Base-by-base conservation (phyloP, 169 alveolate genomes). In the Plasmodium cynomolgi region DNA sequence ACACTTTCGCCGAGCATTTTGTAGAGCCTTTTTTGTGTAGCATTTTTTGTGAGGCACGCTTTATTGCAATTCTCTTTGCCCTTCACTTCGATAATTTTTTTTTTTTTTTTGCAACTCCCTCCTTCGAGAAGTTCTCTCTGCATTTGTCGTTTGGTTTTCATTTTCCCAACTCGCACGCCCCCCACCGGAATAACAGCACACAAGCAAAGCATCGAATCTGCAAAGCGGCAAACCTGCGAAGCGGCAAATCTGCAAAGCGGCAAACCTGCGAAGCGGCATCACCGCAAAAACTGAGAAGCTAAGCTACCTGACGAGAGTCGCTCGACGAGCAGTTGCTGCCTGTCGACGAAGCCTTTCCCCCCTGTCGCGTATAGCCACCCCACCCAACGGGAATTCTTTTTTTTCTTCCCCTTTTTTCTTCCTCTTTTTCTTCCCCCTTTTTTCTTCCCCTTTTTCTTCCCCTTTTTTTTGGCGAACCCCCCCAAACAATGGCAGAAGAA, bases 401-500 rank as follows among this genome's bases (percentile, higher is more conserved):
- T 62, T 62, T 23, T 9, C 6, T 20, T 9, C 17, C 17, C 26
- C 1, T 20, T 56, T 56, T 56, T 15, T 17, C 4, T n/a, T 13
- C 26, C 3, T 56, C 72, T 13, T 17, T 23, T 68, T 23, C 37
- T 44, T 11, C 58, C 5, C 58, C 58, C 58, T 7, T 7, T 11
- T 5, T 44, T 44, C 58, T 7, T n/a, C n/a, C 58, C 58, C 58
- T 44, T 56, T 56, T 56, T 15, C 3, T 15, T n/a, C 3, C 26
- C 3, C 5, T 15, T 13, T 17, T 23, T 68, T 23, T 26, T 29
- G 37, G 1, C 56, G 13, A 20, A 23, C 77, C 31, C 17, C 17
- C 37, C 23, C 1, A 33, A 44, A 90, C 31, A 26, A 90, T 90
- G 94, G 41, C 1, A 1, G 91, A 68, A 9, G 91, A 81, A 11